Conservation (phyloP, 306 rosid species). For the Medicago arabica region DNA sequence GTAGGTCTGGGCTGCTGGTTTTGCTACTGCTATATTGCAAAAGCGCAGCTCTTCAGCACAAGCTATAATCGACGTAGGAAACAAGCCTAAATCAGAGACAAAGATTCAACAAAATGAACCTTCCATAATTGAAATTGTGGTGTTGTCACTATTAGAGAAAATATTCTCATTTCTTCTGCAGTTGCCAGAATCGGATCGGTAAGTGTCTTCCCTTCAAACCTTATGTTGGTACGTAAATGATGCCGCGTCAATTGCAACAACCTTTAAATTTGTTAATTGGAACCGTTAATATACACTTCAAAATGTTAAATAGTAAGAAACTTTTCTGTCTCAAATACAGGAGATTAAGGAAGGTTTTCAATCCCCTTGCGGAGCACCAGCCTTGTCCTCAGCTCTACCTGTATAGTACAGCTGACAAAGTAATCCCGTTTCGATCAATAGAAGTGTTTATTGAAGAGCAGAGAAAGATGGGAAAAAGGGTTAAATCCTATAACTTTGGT, state of each 20-base stretch:
- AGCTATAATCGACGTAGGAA: slow-evolving; percentile 35
- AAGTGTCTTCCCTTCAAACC: slow-evolving; percentile 34
- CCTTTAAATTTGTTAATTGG: slow-evolving; percentile 17
- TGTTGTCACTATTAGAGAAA: slow-evolving; percentile 64
- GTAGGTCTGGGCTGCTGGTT: slow-evolving; percentile 98
- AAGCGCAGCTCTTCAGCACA: slow-evolving; percentile 60
- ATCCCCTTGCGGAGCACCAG: slow-evolving; percentile 55
- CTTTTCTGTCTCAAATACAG: slow-evolving; percentile 50
- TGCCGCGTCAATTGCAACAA: neutral
- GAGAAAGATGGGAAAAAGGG: slow-evolving; percentile 62
- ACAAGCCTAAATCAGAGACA: slow-evolving; percentile 43
- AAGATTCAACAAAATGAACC: slow-evolving; percentile 54
- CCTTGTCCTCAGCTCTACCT: slow-evolving; percentile 91
- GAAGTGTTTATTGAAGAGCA: slow-evolving; percentile 77
- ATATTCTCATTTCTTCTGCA: slow-evolving; percentile 62
- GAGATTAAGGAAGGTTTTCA: slow-evolving; percentile 68
- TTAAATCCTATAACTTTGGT: slow-evolving; percentile 67
- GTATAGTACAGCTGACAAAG: slow-evolving; percentile 86
- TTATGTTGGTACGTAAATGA: slow-evolving; percentile 18
- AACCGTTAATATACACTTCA: neutral
- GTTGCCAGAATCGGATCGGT: slow-evolving; percentile 72
- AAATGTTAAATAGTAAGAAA: slow-evolving; percentile 5
- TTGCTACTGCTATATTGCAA: slow-evolving; percentile 77
- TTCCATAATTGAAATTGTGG: slow-evolving; percentile 52
- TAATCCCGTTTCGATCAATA: slow-evolving; percentile 69